Evolutionary conservation across 2,329 filamentous ascomycete genomes (phyloP).

Genomic region (Teratosphaeria destructans): DNA sequence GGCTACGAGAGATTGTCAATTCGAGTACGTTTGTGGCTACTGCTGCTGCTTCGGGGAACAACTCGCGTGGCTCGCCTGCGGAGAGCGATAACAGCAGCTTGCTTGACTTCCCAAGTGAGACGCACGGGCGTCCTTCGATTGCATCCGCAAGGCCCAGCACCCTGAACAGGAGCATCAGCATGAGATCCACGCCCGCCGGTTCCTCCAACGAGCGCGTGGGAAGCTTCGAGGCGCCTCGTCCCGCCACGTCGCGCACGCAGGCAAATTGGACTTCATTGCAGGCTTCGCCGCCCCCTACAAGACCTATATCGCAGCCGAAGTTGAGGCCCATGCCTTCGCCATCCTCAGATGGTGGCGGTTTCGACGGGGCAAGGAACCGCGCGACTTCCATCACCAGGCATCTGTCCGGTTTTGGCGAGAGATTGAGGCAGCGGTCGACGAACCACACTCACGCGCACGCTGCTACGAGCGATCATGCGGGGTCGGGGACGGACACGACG

Average conservation of each 20-base stretch:
- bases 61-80: constrained; percentile 3
- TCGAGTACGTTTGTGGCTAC: constrained; percentile 52
- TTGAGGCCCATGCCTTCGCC: not conserved
- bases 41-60: constrained; percentile 4
- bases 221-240: not conserved
- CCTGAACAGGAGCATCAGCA: constrained; percentile 16
- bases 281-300: not conserved
- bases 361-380: constrained; percentile 7
- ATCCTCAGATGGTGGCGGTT: not conserved
- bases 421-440: constrained; percentile 12
- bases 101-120: constrained; percentile 12
- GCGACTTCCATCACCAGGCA: constrained; percentile 18
- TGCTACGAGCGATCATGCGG: not conserved
- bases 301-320: not conserved
- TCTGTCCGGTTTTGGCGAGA: constrained; percentile 22
- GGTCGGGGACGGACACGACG: not conserved
- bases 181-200: constrained; percentile 10
- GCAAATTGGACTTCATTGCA: not conserved
- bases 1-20: constrained; percentile 74
- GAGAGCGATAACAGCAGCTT: constrained; percentile 19
- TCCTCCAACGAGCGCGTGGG: not conserved
- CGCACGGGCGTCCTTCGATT: constrained; percentile 17
- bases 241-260: not conserved
- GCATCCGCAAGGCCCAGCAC: constrained; percentile 19
- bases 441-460: not conserved